Evolutionary conservation across 345 rosid species (phyloP).

Genomic region (Lenwebbia sp.): DNA sequence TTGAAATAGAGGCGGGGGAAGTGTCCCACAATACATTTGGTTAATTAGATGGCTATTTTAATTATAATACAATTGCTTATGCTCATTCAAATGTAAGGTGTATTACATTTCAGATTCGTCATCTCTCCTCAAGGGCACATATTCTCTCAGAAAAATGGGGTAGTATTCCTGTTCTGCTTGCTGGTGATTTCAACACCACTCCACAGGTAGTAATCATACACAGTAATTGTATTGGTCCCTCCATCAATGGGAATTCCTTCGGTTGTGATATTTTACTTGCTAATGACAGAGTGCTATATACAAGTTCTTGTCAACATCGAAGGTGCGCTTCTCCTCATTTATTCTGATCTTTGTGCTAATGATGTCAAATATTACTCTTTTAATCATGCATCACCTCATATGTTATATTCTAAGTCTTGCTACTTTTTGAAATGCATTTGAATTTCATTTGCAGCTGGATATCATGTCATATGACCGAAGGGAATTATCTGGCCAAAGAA

Average conservation of each 20-base stretch:
- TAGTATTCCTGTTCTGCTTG: constrained; percentile 38
- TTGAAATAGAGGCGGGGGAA: not conserved
- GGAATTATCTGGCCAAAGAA: constrained; percentile 69
- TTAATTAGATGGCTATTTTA: not conserved
- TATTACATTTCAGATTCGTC: constrained; percentile 31
- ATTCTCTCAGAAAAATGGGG: constrained; percentile 67
- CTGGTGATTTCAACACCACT: constrained; percentile 58
- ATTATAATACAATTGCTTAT: not conserved
- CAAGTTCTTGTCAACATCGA: constrained; percentile 60
- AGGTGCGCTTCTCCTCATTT: constrained; percentile 21
- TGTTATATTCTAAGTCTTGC: not conserved
- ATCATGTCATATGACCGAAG: constrained; percentile 38
- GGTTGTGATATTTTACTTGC: not conserved
- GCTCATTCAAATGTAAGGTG: not conserved
- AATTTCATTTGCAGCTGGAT: constrained; percentile 45
- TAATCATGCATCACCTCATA: not conserved
- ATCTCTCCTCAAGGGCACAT: constrained; percentile 57
- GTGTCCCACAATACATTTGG: not conserved
- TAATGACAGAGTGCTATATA: constrained; percentile 67
- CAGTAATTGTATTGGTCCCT: not conserved
- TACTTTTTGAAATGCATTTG: not conserved
- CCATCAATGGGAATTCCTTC: not conserved
- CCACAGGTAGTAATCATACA: constrained; percentile 35
- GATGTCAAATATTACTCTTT: not conserved
- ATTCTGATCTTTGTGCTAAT: not conserved